Evolutionary conservation across 768 basidiomycete species (phyloP).

Genomic region (Lanmaoa rubissima): DNA sequence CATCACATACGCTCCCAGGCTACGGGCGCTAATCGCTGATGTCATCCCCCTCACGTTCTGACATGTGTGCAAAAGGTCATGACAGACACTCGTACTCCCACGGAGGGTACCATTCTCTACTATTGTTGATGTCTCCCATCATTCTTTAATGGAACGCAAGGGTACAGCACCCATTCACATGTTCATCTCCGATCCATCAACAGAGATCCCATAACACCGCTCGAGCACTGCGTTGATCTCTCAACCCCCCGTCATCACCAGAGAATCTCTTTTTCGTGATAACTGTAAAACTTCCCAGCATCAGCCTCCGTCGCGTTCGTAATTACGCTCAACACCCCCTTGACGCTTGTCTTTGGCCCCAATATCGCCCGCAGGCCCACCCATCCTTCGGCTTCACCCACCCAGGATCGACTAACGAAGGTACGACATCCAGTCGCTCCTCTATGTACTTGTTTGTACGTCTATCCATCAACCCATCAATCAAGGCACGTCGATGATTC

Average conservation of each 20-base stretch:
- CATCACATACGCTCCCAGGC: conserved; percentile 9
- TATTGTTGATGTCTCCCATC: not conserved
- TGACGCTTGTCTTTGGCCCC: conserved; percentile 26
- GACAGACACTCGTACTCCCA: not conserved
- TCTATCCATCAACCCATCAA: not conserved
- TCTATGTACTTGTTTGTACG: not conserved
- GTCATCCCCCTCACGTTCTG: not conserved
- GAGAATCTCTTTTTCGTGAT: conserved; percentile 1
- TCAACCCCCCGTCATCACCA: not conserved
- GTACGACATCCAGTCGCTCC: not conserved
- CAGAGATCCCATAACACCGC: not conserved
- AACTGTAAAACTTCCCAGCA: conserved; percentile 11
- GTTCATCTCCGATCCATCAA: not conserved
- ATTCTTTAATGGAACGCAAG: not conserved
- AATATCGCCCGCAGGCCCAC: conserved; percentile 28
- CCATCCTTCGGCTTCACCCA: conserved; percentile 58
- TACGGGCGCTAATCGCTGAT: conserved; percentile 14
- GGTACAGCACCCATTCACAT: not conserved
- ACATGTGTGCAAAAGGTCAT: not conserved
- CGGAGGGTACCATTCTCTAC: not conserved
- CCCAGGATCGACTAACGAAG: conserved; percentile 47
- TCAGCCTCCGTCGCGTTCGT: not conserved
- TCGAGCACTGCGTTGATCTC: not conserved
- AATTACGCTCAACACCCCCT: conserved; percentile 12
- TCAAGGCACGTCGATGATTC: too few relatives aligned